Base-by-base conservation (phyloP, 208 protist species). In the Trypanosoma cruzi region DNA sequence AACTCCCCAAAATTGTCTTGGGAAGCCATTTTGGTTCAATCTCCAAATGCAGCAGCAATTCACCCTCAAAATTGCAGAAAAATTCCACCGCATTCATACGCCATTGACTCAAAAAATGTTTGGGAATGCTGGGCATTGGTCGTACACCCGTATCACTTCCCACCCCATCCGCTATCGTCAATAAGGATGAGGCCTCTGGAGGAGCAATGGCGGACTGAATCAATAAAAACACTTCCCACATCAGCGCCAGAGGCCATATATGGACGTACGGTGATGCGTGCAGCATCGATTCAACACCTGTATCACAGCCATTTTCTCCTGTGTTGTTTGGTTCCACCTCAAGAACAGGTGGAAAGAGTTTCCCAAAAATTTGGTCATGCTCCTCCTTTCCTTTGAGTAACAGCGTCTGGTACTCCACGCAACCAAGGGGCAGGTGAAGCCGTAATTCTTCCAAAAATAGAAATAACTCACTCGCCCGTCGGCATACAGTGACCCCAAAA, bases 201-300 rank as follows among this genome's bases (percentile, higher is more conserved):
- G 66, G 40, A 56, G 8, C 8, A 54, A 71, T 49, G 6, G 76
- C 69, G n/a, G 75, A 74, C 57, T 68, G 64, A n/a, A 88, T 56
- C 10, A 88, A 50, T 71, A 78, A 69, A 50, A 88, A 80, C 28
- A 88, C 65, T 16, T 71, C 72, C 22, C 71, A 64, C 20, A 73
- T 76, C 22, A 79, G 73, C 46, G 71, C 64, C 49, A 84, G 40
- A 13, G 75, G 78, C 66, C 80, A 79, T 6, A 84, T 65, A 18
- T 66, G 71, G 28, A 58, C 59, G 0, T 40, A 24, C 29, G 55
- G 28, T 4, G 48, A 65, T 13, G 20, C 26, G 18, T 65, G 22
- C 8, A 53, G 14, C 14, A 26, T 22, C 36, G 46, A 20, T 6
- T 20, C 29, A 29, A 7, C 20, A 36, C 36, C 49, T 32, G 13